These are phyloP conservation scores for Ormosia semicastrata DNA, from an alignment of 306 rosid species.

Conservation along the genomic window DNA sequence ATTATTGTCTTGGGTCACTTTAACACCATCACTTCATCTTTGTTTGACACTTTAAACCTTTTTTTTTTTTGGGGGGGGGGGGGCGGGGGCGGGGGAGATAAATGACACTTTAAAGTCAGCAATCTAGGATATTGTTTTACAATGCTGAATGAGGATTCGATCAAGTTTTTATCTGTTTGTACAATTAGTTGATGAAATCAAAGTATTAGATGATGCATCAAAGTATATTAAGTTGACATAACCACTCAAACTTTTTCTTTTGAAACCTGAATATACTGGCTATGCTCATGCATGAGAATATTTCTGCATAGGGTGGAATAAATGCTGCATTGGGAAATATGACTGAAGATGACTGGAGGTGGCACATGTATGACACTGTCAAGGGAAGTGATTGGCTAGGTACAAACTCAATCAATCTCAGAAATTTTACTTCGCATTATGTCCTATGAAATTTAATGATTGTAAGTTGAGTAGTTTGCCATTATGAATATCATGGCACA, in stretches of 20 bases:
- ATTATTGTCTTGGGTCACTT: background rate
- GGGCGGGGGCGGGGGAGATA: no score
- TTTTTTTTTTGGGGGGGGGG: background rate
- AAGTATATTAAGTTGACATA: background rate
- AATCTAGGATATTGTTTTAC: no score
- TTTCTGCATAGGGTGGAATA: conserved; percentile 72
- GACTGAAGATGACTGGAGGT: conserved; percentile 97
- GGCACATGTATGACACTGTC: conserved; percentile 98
- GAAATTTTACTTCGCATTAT: background rate
- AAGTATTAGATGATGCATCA: background rate
- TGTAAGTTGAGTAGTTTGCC: background rate
- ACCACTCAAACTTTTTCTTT: background rate
- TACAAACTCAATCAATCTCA: conserved; percentile 9
- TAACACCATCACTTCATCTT: background rate
- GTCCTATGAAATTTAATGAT: background rate
- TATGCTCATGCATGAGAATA: conserved; percentile 9
- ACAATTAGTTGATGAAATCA: background rate
- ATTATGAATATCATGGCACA: background rate
- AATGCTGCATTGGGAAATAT: conserved; percentile 95
- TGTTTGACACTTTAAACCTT: background rate
- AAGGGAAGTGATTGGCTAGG: conserved; percentile 98
- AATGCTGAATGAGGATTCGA: no score
- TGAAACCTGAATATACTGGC: background rate
- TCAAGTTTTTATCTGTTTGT: no score
- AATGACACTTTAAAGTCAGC: no score